phyloP scores from a whole-genome alignment of 768 basidiomycete genomes.

The Pluteus cervinus region DNA sequence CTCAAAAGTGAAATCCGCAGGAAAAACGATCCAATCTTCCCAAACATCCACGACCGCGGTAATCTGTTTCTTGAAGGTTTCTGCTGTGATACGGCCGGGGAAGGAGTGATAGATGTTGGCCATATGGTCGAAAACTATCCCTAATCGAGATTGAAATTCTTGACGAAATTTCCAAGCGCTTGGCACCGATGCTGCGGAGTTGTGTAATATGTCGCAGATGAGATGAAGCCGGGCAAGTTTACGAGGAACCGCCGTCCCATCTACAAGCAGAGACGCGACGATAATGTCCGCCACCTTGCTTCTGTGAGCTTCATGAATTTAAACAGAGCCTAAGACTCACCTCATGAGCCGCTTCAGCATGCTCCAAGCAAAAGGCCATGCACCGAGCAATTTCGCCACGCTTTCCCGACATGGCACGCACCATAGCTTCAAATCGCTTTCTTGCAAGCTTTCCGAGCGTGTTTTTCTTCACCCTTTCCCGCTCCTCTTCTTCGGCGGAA shows the following conservation, averaged over 20 bases:
- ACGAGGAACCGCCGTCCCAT: constrained; percentile 93
- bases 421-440: constrained; percentile 84
- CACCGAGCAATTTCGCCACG: constrained; percentile 89
- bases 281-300: constrained; percentile 84
- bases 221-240: constrained; percentile 94
- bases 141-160: constrained; percentile 86
- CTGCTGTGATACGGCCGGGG: constrained; percentile 92
- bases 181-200: constrained; percentile 88
- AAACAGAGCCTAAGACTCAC: constrained; percentile 33
- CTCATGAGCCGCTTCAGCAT: constrained; percentile 93
- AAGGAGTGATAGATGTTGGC: constrained; percentile 93
- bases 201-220: constrained; percentile 97
- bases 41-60: constrained; percentile 87
- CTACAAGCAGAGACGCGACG: constrained; percentile 80
- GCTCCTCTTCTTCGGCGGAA: constrained; percentile 90
- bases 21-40: constrained; percentile 98
- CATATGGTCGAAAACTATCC: constrained; percentile 94
- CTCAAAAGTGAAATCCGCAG: constrained; percentile 76
- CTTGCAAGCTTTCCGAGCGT: constrained; percentile 74
- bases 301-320: background rate
- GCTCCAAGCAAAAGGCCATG: constrained; percentile 96
- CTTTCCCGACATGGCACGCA: constrained; percentile 79
- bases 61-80: constrained; percentile 93
- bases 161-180: constrained; percentile 98
- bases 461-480: constrained; percentile 74